Evolutionary conservation across 768 basidiomycete species (phyloP), one percentile per base, ranked within the genome.

Genomic region (Cystobasidium tubakii): DNA sequence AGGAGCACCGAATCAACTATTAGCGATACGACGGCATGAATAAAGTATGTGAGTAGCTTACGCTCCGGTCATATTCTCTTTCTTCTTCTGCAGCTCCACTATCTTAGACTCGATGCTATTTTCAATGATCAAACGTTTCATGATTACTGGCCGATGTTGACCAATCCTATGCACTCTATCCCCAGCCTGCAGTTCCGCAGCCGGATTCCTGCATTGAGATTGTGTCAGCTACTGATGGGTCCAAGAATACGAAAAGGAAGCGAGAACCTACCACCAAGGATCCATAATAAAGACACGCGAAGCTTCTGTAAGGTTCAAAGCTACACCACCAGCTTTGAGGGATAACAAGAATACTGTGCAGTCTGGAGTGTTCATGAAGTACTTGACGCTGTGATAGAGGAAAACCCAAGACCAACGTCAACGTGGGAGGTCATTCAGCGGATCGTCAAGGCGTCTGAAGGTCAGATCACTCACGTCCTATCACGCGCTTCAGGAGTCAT

Each of bases 401-500:
- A 44, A 27, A n/a, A n/a, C n/a, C 29, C 31, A 21, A 42, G 33
- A 23, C 7, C 7, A n/a, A 13, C 57, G 23, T 50, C 46, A 50
- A n/a, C 21, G 4, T 50, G n/a, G 46, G 46, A 6, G 27, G 21
- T 6, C 21, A n/a, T 4, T n/a, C 7, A 29, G 21, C 27, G 27
- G 10, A 10, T 21, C 62, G 31, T 6, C 31, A 9, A 4, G 34
- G 60, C 15, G n/a, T n/a, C n/a, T n/a, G n/a, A n/a, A 60, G 6
- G 50, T 19, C 17, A 29, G 33, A 39, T 6, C 13, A 62, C 69
- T 55, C 21, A 62, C 60, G 92, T 95, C 0, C 91, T 90, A 81
- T 96, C 92, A 77, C 94, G 86, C 63, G 92, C 93, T 78, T 93
- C 89, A 0, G 95, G 93, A n/a, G 88, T 88, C 94, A 98, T 98